phyloP scores from a whole-genome alignment of 169 alveolate genomes.

The Besnoitia besnoiti region DNA sequence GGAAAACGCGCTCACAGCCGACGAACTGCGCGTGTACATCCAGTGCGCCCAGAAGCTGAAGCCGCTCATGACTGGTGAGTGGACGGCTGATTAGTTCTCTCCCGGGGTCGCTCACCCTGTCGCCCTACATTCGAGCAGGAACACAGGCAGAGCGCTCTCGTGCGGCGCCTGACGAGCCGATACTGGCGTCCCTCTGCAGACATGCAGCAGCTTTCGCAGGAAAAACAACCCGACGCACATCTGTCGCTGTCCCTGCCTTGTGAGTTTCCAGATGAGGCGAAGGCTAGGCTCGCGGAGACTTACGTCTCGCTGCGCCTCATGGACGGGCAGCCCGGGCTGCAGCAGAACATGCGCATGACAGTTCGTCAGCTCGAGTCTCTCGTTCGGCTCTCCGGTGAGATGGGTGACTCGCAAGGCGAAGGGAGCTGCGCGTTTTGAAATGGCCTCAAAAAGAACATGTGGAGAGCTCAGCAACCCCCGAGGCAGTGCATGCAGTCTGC shows the following conservation, averaged over 20 bases:
- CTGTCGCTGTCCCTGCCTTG: no score
- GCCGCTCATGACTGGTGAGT: constrained; percentile 62
- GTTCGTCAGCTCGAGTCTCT: constrained; percentile 98
- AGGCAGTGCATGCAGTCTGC: not conserved
- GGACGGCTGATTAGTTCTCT: not conserved
- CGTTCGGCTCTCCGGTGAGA: constrained; percentile 82
- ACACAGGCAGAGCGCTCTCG: no score
- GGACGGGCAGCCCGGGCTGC: constrained; percentile 84
- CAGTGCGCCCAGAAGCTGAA: constrained; percentile 61
- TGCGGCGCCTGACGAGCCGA: no score
- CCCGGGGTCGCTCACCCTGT: not conserved
- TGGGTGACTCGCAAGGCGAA: no score
- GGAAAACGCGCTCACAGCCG: constrained; percentile 22
- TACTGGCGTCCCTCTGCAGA: no score
- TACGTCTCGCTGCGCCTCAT: constrained; percentile 54
- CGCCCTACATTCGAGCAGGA: no score
- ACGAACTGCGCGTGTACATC: constrained; percentile 55
- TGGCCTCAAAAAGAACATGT: not conserved
- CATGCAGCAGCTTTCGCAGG: no score
- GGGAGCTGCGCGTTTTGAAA: not conserved
- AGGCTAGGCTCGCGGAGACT: constrained; percentile 47
- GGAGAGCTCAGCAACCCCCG: not conserved
- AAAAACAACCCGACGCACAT: no score
- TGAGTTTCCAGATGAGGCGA: constrained; percentile 49
- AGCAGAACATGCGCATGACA: constrained; percentile 85